phyloP scores from a whole-genome alignment of 139 green algal species.

The Tetraselmis striata region DNA sequence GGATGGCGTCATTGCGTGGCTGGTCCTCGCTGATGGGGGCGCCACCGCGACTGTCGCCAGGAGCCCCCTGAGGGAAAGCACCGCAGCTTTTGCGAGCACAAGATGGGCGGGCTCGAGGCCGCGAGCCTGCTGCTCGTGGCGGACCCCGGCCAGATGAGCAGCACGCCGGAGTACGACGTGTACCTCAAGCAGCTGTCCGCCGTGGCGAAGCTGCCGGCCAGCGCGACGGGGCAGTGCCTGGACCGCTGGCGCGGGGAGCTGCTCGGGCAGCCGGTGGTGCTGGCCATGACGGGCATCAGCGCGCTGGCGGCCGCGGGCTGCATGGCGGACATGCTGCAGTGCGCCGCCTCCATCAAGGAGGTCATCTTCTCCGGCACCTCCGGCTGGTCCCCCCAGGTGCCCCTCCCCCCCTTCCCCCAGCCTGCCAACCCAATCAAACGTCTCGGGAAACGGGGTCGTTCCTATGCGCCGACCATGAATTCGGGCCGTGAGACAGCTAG shows the following conservation, averaged over 20 bases:
- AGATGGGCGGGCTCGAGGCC: neutral
- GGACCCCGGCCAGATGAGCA: neutral
- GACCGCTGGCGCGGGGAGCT: neutral
- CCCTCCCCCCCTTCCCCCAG: too few relatives aligned
- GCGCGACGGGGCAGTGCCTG: neutral
- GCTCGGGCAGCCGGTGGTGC: conserved; percentile 1
- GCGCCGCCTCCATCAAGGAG: conserved; percentile 34
- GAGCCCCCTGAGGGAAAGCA: neutral
- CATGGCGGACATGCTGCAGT: conserved; percentile 39
- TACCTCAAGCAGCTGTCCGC: conserved; percentile 1
- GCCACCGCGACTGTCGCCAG: too few relatives aligned
- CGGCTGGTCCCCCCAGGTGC: conserved; percentile 44
- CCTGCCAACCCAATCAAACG: too few relatives aligned
- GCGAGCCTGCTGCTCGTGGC: neutral
- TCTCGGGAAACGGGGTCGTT: too few relatives aligned
- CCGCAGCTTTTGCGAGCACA: neutral
- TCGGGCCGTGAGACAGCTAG: too few relatives aligned
- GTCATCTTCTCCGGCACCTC: conserved; percentile 50
- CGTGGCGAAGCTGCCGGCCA: neutral
- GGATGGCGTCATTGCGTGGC: too few relatives aligned
- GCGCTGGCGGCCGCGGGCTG: conserved; percentile 35
- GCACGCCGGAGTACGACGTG: neutral
- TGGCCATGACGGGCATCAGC: conserved; percentile 36
- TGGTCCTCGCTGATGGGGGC: too few relatives aligned
- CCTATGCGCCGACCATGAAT: too few relatives aligned